Base-by-base conservation (phyloP, 2,329 filamentous ascomycete genomes). In the Podosphaera leucotricha region DNA sequence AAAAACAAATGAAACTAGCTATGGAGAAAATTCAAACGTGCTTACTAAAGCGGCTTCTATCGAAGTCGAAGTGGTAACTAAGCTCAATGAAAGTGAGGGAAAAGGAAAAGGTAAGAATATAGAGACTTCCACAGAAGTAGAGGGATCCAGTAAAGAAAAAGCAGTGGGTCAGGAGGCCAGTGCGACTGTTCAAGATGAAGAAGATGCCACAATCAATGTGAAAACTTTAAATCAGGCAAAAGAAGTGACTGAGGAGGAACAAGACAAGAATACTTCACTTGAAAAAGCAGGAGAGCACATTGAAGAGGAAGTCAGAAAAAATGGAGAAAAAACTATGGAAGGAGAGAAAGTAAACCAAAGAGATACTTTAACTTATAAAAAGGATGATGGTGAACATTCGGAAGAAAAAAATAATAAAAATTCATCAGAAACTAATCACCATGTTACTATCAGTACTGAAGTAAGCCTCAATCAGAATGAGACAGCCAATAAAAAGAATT, bases 351-450 rank as follows among this genome's bases (percentile, higher is more conserved):
- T 22, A 36, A 38, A 22, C 2, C 20, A 38, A 3, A 41, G 38
- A 10, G 38, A 16, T 2, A n/a, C 24, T 2, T 22, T 35, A 2
- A 46, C 41, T 40, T 35, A 46, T 19, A 7, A 13, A 1, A 42
- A 42, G 20, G 37, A 48, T 10, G 38, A 43, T 13, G 26, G 15
- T 10, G 49, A 46, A 28, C 36, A 44, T 19, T 47, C 49, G 43
- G 46, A 48, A 36, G 42, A 44, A 22, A 46, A 33, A 10, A 43
- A 47, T 24, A 21, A 21, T 16, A 45, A 43, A 10, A 42, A 43
- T 18, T 30, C 40, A 3, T 26, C 43, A 4, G 49, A 46, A 33
- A 54, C 52, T 38, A 48, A 54, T 15, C 54, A 51, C 33, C 43
- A 36, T 10, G 33, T 33, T 13, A 46, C 41, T 19, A 26, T 33